Percentiles rank a stretch among this genome's conserved stretches.
Evolutionary conservation across 495 filamentous ascomycete genomes (phyloP).

Genomic region (Thermochaetoides thermophila): DNA sequence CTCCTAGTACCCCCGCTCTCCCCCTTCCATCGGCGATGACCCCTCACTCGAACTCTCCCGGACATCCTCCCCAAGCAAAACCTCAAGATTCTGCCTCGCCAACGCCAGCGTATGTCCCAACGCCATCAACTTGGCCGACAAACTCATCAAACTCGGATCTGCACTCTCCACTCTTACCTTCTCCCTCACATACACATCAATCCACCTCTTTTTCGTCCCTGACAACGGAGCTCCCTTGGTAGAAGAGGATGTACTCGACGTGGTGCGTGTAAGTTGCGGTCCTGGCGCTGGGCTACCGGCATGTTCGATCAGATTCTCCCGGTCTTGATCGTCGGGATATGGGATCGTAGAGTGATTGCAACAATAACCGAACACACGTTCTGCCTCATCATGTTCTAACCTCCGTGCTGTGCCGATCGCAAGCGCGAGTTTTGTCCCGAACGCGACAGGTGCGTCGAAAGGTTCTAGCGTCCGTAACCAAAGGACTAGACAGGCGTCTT

Average conservation of each 20-base stretch:
- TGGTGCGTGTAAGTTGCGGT: too few species aligned
- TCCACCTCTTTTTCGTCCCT: constrained; percentile 6
- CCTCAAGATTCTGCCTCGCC: constrained; percentile 54
- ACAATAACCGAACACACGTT: constrained; percentile 45
- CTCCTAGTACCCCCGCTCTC: neutral
- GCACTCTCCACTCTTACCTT: constrained; percentile 84
- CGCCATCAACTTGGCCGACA: constrained; percentile 74
- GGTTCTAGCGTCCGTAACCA: constrained; percentile 67
- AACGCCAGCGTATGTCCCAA: constrained; percentile 57
- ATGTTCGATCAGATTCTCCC: neutral
- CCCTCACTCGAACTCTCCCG: constrained; percentile 11
- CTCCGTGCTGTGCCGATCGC: constrained; percentile 43
- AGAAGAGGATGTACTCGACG: neutral
- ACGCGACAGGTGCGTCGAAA: constrained; percentile 31
- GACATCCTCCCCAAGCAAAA: constrained; percentile 58
- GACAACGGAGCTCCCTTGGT: constrained; percentile 4
- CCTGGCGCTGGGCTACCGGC: neutral
- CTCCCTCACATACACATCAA: constrained; percentile 71
- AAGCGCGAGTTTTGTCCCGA: constrained; percentile 35
- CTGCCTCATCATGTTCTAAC: constrained; percentile 69
- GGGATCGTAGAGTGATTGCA: constrained; percentile 6
- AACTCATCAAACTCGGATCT: constrained; percentile 76
- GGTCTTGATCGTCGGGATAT: neutral
- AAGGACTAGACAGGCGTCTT: constrained; percentile 63
- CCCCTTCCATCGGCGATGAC: neutral